Conservation (phyloP, 306 rosid species). For the Castanospermum australe region DNA sequence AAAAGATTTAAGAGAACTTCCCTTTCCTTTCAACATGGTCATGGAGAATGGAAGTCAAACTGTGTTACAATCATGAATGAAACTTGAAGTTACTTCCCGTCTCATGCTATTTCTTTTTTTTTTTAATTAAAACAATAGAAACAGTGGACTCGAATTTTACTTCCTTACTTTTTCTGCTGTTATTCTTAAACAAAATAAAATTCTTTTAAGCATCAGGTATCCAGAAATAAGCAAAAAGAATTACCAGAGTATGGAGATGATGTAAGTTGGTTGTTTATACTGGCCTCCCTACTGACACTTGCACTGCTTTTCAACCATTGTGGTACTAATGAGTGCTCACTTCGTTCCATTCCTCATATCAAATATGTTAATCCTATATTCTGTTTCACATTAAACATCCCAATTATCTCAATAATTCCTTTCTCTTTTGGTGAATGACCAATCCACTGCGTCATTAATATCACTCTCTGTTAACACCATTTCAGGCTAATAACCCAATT, state of each 20-base stretch:
- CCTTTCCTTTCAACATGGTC: not conserved
- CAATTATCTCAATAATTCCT: conserved; percentile 3
- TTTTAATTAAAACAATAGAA: too few species aligned
- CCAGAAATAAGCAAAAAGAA: not conserved
- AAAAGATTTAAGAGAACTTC: too few species aligned
- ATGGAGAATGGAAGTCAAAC: not conserved
- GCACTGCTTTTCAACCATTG: too few species aligned
- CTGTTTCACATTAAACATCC: not conserved
- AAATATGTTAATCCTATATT: not conserved
- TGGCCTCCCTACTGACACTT: too few species aligned
- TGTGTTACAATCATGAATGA: not conserved
- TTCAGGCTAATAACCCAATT: not conserved
- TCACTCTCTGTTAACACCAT: too few species aligned
- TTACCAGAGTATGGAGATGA: not conserved
- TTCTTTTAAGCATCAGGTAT: not conserved
- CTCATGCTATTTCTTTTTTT: not conserved
- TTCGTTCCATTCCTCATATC: too few species aligned
- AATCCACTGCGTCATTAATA: not conserved
- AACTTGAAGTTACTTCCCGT: not conserved
- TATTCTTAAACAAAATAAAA: not conserved
- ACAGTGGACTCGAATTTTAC: too few species aligned
- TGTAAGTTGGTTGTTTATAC: too few species aligned
- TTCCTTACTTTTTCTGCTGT: not conserved
- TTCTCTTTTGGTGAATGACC: not conserved
- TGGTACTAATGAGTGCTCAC: too few species aligned